Base-by-base conservation (phyloP, 495 filamentous ascomycete species). In the Penicillium cataractarum region DNA sequence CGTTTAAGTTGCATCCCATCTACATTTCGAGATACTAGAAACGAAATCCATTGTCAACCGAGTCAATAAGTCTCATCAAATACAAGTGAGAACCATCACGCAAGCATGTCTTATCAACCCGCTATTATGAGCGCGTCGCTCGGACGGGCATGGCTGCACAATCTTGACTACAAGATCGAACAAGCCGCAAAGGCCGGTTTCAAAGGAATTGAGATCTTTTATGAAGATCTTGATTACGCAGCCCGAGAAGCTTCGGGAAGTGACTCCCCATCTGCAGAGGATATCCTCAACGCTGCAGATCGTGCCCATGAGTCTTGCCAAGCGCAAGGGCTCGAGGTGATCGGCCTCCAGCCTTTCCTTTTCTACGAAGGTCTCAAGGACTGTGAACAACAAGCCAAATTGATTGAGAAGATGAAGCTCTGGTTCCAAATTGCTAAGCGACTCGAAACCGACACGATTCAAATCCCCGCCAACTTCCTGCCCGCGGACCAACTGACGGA, bases 321-420 rank as follows among this genome's bases (percentile, higher is more conserved):
- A 54, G 15, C 6, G 3, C 49, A 60, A 21, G 57, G 51, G 7
- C 67, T 75, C 48, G 48, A 65, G 10, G 67, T 74, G 26, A 84
- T 92, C 52, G 71, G 85, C 33, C 78, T 92, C 0, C 89, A 92
- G 70, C 89, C 89, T 4, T 91, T 91, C 70, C 81, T 84, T 67
- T 86, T 90, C 71, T 90, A 89, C 73, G 89, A 91, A 61, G 89
- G 89, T 13, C 78, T 91, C 0, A 55, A 83, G 19, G 86, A 90
- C 70, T 79, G 86, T 19, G 61, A 73, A 4, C 77, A 82, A 49
- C 89, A 90, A 66, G 74, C 66, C 9, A 62, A 71, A 35, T 73
- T 81, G 21, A 76, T 91, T 31, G 75, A 83, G 24, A 84, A 91
- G 67, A 78, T 90, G 51, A 70, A 76, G 19, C 70, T 87, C 5